A percentile compares a stretch with the other conserved stretches of the same genome.
Conservation (phyloP, 148 eudicot genomes). For the Linanthus parryae region DNA sequence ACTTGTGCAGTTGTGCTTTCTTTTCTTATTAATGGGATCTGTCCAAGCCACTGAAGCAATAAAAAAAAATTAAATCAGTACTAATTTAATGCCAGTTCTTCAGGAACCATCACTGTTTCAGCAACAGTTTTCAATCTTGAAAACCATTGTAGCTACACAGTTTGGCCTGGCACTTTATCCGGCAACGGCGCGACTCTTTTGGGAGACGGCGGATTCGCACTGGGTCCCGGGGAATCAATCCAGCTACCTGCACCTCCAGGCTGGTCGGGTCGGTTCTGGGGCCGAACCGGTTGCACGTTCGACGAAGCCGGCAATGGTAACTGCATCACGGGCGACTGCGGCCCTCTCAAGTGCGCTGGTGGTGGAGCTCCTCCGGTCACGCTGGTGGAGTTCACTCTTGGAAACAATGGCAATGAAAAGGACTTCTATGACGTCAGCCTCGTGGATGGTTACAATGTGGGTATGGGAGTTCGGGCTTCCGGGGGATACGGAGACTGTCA, state of each 20-base stretch:
- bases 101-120: too few species aligned
- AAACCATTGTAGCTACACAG: conserved; percentile 63
- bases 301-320: conserved; percentile 31
- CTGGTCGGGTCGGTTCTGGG: conserved; percentile 97
- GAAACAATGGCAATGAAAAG: conserved; percentile 30
- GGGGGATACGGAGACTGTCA: conserved; percentile 50
- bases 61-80: too few species aligned
- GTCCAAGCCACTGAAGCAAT: too few species aligned
- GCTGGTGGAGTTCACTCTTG: conserved; percentile 68
- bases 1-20: too few species aligned
- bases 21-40: too few species aligned
- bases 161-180: conserved; percentile 78
- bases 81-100: too few species aligned
- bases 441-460: conserved; percentile 72
- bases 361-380: conserved; percentile 81
- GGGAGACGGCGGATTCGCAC: conserved; percentile 60
- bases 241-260: conserved; percentile 65
- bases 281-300: conserved; percentile 63
- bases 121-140: neutral
- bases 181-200: conserved; percentile 61
- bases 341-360: conserved; percentile 60
- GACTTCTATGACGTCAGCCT: conserved; percentile 88
- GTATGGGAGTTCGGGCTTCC: conserved; percentile 44
- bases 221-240: conserved; percentile 23
- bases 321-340: conserved; percentile 74